Evolutionary conservation across 2,329 filamentous ascomycete genomes (phyloP).

Genomic region (Colletotrichum graminicola): DNA sequence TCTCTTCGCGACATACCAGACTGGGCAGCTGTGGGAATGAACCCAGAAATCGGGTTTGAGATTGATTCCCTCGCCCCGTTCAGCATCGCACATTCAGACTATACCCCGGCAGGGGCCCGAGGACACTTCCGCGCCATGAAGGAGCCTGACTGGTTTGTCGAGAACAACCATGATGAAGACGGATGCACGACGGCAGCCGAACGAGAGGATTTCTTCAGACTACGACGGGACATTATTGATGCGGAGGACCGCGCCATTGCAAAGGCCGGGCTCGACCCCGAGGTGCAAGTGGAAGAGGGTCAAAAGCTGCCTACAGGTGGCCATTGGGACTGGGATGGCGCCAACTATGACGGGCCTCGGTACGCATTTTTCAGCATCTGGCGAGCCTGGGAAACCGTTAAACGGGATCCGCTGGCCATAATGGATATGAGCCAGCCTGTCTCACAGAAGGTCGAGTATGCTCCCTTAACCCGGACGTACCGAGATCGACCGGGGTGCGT

Average conservation of each 20-base stretch:
- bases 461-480: slow-evolving; percentile 28
- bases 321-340: slow-evolving; percentile 31
- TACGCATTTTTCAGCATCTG: slow-evolving; percentile 33
- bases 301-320: slow-evolving; percentile 9
- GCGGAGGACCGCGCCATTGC: background rate
- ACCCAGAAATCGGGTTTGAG: slow-evolving; percentile 24
- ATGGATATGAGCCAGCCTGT: slow-evolving; percentile 28
- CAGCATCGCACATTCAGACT: slow-evolving; percentile 30
- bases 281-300: background rate
- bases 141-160: background rate
- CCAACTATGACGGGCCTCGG: slow-evolving; percentile 25
- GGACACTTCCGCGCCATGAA: slow-evolving; percentile 30
- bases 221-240: background rate
- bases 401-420: slow-evolving; percentile 26
- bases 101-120: slow-evolving; percentile 28
- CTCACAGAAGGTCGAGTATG: slow-evolving; percentile 13
- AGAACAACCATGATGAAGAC: background rate
- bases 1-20: slow-evolving; percentile 25
- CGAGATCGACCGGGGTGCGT: slow-evolving; percentile 9
- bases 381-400: slow-evolving; percentile 22
- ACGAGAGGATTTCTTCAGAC: background rate
- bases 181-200: background rate
- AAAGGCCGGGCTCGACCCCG: slow-evolving; percentile 14
- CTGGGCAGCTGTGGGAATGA: slow-evolving; percentile 23
- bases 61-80: slow-evolving; percentile 25